Percentiles rank a stretch among this genome's conserved stretches.
Conservation (phyloP, 257 asterid genomes). For the Voacanga thouarsii region DNA sequence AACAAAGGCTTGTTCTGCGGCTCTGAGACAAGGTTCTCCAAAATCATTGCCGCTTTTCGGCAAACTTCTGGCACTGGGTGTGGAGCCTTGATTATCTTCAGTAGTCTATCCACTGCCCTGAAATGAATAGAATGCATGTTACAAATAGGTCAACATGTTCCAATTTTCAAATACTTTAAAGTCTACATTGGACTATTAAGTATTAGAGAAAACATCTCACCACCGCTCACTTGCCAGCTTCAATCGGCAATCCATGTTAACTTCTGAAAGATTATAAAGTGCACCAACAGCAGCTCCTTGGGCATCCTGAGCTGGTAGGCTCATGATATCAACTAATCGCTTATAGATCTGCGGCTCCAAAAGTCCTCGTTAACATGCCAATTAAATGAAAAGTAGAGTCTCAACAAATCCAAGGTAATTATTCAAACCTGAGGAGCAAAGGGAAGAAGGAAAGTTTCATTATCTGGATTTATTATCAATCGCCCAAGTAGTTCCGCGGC, state of each 20-base stretch:
- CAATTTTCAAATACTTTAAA: not conserved
- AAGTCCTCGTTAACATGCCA: slow-evolving; percentile 12
- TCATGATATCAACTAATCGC: slow-evolving; percentile 82
- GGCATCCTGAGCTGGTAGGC: slow-evolving; percentile 83
- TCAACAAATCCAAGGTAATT: not conserved
- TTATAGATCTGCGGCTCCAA: slow-evolving; percentile 56
- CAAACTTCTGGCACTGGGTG: slow-evolving; percentile 95
- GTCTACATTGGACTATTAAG: not conserved
- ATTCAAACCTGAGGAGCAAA: slow-evolving; percentile 72
- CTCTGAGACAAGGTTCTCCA: slow-evolving; percentile 90
- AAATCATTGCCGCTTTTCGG: slow-evolving; percentile 77
- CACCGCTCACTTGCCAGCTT: slow-evolving; percentile 95
- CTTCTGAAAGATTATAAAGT: slow-evolving; percentile 81
- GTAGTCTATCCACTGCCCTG: slow-evolving; percentile 90
- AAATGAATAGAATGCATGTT: slow-evolving; percentile 9
- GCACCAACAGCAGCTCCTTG: slow-evolving; percentile 98
- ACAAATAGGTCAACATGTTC: not conserved
- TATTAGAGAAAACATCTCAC: slow-evolving; percentile 31
- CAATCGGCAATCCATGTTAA: slow-evolving; percentile 84
- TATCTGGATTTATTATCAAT: slow-evolving; percentile 87
- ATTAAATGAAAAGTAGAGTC: not conserved
- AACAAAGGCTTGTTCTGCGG: slow-evolving; percentile 92
- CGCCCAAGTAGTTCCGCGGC: slow-evolving; percentile 95
- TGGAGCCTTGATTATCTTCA: slow-evolving; percentile 80
- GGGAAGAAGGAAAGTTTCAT: slow-evolving; percentile 83